A percentile compares a stretch with the other conserved stretches of the same genome.
phyloP scores from a whole-genome alignment of 805 yeast genomes.

The Candida chilensis region DNA sequence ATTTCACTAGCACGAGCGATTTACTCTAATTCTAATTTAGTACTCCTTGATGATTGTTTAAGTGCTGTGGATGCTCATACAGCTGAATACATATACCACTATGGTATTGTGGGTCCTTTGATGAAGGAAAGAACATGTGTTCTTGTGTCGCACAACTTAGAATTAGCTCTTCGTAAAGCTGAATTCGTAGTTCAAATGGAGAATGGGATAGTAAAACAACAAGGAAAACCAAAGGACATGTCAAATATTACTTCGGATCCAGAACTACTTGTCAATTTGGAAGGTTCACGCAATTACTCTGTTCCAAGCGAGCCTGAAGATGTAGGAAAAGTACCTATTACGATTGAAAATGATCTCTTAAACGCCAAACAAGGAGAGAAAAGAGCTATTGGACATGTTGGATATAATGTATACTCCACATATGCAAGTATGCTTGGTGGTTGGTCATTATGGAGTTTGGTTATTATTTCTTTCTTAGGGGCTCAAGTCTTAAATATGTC shows the following conservation, averaged over 20 bases:
- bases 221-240: constrained; percentile 68
- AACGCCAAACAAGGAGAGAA: too few relatives aligned
- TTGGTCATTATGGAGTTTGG: constrained; percentile 1
- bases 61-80: constrained; percentile 98
- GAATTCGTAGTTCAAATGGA: constrained; percentile 73
- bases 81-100: constrained; percentile 85
- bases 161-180: constrained; percentile 78
- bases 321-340: too few relatives aligned
- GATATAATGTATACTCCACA: constrained; percentile 3
- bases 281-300: too few relatives aligned
- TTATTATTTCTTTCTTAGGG: constrained; percentile 3
- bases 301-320: too few relatives aligned
- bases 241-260: constrained; percentile 36
- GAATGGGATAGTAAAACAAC: constrained; percentile 71
- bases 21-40: constrained; percentile 76
- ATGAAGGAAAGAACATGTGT: constrained; percentile 84
- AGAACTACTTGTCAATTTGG: constrained; percentile 42
- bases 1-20: constrained; percentile 92
- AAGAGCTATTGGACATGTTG: constrained; percentile 14
- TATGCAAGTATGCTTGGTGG: constrained; percentile 1
- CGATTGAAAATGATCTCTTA: too few relatives aligned
- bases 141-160: constrained; percentile 89
- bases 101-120: constrained; percentile 82
- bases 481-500: constrained; percentile 6
- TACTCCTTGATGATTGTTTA: constrained; percentile 86